Conservation (phyloP, 2,329 filamentous ascomycete genomes). For the Graphilbum ipis-grandicollis region DNA sequence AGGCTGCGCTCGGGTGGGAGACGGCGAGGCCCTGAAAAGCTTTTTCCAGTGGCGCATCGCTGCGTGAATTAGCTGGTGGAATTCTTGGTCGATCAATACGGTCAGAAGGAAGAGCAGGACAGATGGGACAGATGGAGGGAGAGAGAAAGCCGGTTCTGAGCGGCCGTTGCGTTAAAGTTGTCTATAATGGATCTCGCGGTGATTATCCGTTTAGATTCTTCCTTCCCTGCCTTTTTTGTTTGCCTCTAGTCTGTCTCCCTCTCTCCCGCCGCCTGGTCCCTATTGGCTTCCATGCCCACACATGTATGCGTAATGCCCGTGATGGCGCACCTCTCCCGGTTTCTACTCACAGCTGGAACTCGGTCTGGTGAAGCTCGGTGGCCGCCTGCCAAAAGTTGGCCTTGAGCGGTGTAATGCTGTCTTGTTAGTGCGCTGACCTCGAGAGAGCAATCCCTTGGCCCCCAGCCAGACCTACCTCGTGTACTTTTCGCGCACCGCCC, state of each 20-base stretch:
- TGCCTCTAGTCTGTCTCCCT: no score
- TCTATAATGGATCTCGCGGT: slow-evolving; percentile 2
- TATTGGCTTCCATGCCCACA: no score
- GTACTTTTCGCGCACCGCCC: slow-evolving; percentile 73
- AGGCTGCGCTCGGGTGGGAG: neutral
- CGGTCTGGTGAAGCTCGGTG: slow-evolving; percentile 43
- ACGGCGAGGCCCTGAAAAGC: neutral
- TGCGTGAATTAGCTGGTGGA: no score
- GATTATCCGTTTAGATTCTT: no score
- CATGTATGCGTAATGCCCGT: no score
- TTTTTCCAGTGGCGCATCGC: no score
- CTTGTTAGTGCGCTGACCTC: neutral
- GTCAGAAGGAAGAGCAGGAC: neutral
- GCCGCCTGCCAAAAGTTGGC: slow-evolving; percentile 78
- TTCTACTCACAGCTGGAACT: slow-evolving; percentile 70
- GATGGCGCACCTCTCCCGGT: no score
- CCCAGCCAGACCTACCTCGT: slow-evolving; percentile 42
- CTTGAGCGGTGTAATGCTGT: slow-evolving; percentile 72
- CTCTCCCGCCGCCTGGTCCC: no score
- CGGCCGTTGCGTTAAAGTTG: slow-evolving; percentile 5
- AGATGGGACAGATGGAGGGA: neutral
- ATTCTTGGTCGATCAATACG: no score
- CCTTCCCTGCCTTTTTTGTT: no score
- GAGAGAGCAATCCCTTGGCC: neutral
- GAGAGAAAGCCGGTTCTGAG: neutral